Conservation (phyloP, 1,284 basidiomycete genomes). For the Sutorius eximius region DNA sequence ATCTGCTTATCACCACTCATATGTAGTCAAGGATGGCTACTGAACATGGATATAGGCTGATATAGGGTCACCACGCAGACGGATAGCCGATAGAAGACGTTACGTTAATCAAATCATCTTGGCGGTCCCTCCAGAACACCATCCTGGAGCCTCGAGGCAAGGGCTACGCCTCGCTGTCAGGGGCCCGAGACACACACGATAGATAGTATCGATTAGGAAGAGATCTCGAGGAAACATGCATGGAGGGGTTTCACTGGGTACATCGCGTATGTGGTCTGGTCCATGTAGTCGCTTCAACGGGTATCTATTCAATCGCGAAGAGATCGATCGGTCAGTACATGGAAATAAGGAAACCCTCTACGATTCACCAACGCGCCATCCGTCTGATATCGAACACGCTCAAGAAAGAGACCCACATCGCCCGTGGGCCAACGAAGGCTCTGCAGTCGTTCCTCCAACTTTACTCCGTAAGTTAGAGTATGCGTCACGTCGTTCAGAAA, state of each 20-base stretch:
- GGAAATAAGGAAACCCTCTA: not conserved
- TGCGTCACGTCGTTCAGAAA: slow-evolving; percentile 8
- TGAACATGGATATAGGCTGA: not conserved
- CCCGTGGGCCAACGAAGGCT: not conserved
- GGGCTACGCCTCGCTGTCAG: slow-evolving; percentile 11
- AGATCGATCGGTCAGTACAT: slow-evolving; percentile 4
- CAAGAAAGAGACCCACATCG: not conserved
- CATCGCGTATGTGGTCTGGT: no score
- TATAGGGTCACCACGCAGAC: not conserved
- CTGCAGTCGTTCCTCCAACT: not conserved
- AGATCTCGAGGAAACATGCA: slow-evolving; percentile 3
- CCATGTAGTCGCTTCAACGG: not conserved
- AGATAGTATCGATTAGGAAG: slow-evolving; percentile 9
- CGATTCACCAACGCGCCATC: not conserved
- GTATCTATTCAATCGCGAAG: not conserved
- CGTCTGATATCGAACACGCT: not conserved
- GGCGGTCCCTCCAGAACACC: slow-evolving; percentile 5
- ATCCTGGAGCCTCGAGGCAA: slow-evolving; percentile 23
- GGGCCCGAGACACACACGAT: slow-evolving; percentile 1
- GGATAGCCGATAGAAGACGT: slow-evolving; percentile 16
- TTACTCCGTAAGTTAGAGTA: not conserved
- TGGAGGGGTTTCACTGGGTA: not conserved
- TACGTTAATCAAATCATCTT: slow-evolving; percentile 13
- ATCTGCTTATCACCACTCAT: slow-evolving; percentile 15
- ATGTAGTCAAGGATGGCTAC: not conserved